A percentile compares a stretch with the other conserved stretches of the same genome.
These are phyloP conservation scores for Nicotiana tomentosiformis DNA, from an alignment of 257 asterid genomes.

Conservation along the genomic window DNA sequence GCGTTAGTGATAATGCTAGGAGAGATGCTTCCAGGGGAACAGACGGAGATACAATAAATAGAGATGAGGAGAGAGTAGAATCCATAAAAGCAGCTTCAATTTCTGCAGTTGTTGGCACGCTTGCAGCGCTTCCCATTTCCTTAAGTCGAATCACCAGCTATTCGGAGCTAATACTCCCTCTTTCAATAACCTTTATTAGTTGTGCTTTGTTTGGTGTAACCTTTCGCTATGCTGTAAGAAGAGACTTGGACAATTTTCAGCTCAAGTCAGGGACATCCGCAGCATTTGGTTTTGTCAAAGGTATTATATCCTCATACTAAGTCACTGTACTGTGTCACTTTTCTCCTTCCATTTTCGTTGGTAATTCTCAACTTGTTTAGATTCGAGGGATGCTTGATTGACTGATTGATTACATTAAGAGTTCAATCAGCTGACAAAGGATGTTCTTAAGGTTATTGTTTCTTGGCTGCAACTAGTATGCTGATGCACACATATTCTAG, in stretches of 20 bases:
- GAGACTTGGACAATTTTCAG: conserved; percentile 76
- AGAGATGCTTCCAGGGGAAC: conserved; percentile 7
- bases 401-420: not conserved
- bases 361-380: not conserved
- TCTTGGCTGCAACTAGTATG: not conserved
- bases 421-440: not conserved
- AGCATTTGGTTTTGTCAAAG: conserved; percentile 82
- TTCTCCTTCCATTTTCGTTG: not conserved
- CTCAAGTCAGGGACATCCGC: conserved; percentile 83
- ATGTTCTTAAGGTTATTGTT: not conserved
- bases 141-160: conserved; percentile 41
- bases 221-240: conserved; percentile 73
- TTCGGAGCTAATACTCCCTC: conserved; percentile 53
- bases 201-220: conserved; percentile 90
- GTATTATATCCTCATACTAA: conserved; percentile 23
- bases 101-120: conserved; percentile 65
- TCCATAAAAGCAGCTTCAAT: conserved; percentile 75
- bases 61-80: conserved; percentile 62
- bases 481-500: not conserved
- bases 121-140: conserved; percentile 66
- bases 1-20: conserved; percentile 1
- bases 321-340: not conserved
- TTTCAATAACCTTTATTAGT: conserved; percentile 59
- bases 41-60: conserved; percentile 22
- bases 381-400: not conserved